Percentiles rank a stretch among this genome's conserved stretches.
phyloP scores from a whole-genome alignment of 495 filamentous ascomycete species.

The Penicillium subrubescens region DNA sequence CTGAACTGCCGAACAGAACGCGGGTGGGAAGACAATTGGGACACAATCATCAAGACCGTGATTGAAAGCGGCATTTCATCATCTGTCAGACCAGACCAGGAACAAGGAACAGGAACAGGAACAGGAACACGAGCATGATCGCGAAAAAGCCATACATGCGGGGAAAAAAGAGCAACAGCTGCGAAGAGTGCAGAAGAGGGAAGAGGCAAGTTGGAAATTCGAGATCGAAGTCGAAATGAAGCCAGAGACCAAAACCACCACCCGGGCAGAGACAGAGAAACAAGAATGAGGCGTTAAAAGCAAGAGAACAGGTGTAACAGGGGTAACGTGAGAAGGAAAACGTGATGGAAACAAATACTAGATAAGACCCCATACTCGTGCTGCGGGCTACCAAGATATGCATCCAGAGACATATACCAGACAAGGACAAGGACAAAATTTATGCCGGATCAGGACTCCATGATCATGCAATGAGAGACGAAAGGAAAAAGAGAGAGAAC shows the following conservation, averaged over 20 bases:
- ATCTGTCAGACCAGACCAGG: constrained; percentile 10
- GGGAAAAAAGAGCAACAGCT: not conserved
- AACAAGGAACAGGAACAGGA: constrained; percentile 3
- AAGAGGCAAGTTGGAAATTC: not conserved
- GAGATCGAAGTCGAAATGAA: not conserved
- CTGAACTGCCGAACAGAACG: constrained; percentile 16
- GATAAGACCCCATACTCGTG: constrained; percentile 28
- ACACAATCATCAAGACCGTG: constrained; percentile 8
- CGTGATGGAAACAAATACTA: not conserved
- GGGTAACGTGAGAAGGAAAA: not conserved
- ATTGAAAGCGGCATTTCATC: constrained; percentile 5
- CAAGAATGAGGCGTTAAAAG: not conserved
- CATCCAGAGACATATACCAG: constrained; percentile 43
- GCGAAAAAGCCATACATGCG: not conserved
- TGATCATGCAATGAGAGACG: constrained; percentile 40
- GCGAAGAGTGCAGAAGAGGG: not conserved
- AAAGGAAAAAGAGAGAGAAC: constrained; percentile 22
- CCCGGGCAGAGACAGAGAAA: constrained; percentile 5
- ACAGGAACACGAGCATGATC: constrained; percentile 2
- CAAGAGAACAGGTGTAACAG: not conserved
- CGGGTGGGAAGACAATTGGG: not conserved
- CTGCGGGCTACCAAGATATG: constrained; percentile 19
- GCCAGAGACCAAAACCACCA: constrained; percentile 4
- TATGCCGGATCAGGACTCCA: constrained; percentile 47
- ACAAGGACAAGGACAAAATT: constrained; percentile 23